Percentiles rank a stretch among this genome's conserved stretches.
phyloP scores from a whole-genome alignment of 2,329 filamentous ascomycete species.

The Ploettnerulaceae sp. region DNA sequence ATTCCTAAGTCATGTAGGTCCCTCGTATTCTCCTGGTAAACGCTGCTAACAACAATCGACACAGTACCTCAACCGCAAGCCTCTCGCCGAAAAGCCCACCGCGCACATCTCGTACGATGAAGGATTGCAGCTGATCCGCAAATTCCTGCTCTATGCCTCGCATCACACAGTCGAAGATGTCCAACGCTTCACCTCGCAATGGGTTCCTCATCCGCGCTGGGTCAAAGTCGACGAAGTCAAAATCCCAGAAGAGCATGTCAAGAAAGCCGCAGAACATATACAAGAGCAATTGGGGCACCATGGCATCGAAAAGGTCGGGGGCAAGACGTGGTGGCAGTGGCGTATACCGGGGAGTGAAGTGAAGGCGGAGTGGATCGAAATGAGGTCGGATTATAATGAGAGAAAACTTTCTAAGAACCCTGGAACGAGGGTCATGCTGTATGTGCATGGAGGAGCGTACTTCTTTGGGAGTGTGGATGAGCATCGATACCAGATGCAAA shows the following conservation, averaged over 20 bases:
- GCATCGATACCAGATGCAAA: constrained; percentile 96
- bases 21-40: background rate
- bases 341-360: constrained; percentile 60
- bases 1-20: constrained; percentile 74
- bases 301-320: constrained; percentile 72
- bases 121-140: constrained; percentile 79
- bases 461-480: constrained; percentile 95
- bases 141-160: constrained; percentile 79
- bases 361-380: constrained; percentile 93
- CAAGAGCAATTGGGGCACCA: constrained; percentile 70
- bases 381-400: constrained; percentile 74
- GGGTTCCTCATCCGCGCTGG: constrained; percentile 87
- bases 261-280: constrained; percentile 61
- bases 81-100: constrained; percentile 72
- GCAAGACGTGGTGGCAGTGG: constrained; percentile 88
- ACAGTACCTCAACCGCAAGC: constrained; percentile 78
- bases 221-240: constrained; percentile 67
- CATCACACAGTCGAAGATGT: constrained; percentile 90
- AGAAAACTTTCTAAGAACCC: constrained; percentile 57
- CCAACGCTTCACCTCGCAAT: constrained; percentile 85
- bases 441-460: constrained; percentile 91
- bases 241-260: constrained; percentile 61
- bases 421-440: constrained; percentile 78
- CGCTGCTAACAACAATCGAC: constrained; percentile 8
- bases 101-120: constrained; percentile 93